A percentile compares a stretch with the other conserved stretches of the same genome.
These are phyloP conservation scores for Schizophyllum commune DNA, from an alignment of 1,284 basidiomycete species.

Conservation along the genomic window DNA sequence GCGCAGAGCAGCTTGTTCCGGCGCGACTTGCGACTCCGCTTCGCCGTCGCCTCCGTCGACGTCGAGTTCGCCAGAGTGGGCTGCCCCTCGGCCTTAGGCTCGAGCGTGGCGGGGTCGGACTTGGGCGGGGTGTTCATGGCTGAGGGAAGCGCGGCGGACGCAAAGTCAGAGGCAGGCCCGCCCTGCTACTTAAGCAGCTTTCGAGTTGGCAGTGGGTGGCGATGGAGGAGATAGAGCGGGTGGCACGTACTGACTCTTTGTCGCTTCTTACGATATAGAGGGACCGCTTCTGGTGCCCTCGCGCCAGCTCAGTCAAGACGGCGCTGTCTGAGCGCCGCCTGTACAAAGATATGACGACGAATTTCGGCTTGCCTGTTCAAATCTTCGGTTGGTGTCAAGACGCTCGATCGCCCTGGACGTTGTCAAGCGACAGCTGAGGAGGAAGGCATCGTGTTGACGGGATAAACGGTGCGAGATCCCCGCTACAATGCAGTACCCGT, in stretches of 20 bases:
- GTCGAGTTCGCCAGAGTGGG: background rate
- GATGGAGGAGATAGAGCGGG: background rate
- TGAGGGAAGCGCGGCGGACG: background rate
- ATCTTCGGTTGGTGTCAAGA: too few species aligned
- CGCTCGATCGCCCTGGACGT: too few species aligned
- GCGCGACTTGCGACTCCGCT: background rate
- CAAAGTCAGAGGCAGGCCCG: background rate
- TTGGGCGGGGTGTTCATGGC: background rate
- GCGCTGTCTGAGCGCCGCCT: too few species aligned
- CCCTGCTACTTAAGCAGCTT: background rate
- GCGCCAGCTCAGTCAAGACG: too few species aligned
- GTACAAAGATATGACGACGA: too few species aligned
- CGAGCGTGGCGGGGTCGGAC: background rate
- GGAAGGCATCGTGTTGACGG: too few species aligned
- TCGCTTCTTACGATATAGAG: too few species aligned
- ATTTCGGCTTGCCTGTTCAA: too few species aligned
- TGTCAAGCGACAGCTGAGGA: too few species aligned
- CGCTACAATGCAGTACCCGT: background rate
- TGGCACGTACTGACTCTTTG: too few species aligned
- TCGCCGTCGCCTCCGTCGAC: background rate
- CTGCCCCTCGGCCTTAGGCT: background rate
- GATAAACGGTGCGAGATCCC: too few species aligned
- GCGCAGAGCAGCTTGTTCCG: slow-evolving; percentile 29
- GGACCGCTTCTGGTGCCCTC: too few species aligned
- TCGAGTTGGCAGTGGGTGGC: background rate